Evolutionary conservation across 2,329 filamentous ascomycete genomes (phyloP).

Genomic region (Diplodia seriata): DNA sequence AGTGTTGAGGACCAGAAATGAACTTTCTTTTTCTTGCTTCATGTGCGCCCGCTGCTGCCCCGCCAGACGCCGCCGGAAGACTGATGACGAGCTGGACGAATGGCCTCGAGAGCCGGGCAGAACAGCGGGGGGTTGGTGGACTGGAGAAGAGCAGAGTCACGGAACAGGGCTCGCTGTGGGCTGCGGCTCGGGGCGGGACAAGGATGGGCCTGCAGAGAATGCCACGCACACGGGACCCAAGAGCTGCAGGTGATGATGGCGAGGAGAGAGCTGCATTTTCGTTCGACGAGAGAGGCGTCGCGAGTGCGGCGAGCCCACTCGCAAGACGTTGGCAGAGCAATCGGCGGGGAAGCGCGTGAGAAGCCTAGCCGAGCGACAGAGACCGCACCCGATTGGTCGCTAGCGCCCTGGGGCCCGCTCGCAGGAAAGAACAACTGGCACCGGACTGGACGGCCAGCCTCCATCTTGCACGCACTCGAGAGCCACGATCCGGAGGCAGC

Average conservation of each 20-base stretch:
- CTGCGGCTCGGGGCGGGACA: slow-evolving; percentile 21
- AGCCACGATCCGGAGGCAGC: neutral
- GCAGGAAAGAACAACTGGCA: slow-evolving; percentile 25
- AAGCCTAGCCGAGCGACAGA: slow-evolving; percentile 15
- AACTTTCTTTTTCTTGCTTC: slow-evolving; percentile 12
- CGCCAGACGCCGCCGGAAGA: neutral
- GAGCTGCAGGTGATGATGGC: slow-evolving; percentile 4
- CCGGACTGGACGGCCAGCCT: neutral
- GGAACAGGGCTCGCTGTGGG: slow-evolving; percentile 1
- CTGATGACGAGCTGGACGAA: neutral
- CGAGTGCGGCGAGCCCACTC: slow-evolving; percentile 23
- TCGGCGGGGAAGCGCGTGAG: slow-evolving; percentile 29
- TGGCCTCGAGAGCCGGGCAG: neutral
- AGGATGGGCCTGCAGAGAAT: slow-evolving; percentile 6
- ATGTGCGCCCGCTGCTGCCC: neutral
- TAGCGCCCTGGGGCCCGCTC: slow-evolving; percentile 9
- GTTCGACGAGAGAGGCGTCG: slow-evolving; percentile 21
- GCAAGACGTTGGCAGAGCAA: slow-evolving; percentile 29
- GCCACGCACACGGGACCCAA: slow-evolving; percentile 8
- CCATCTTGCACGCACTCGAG: neutral
- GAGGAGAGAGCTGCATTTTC: slow-evolving; percentile 6
- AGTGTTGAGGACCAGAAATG: slow-evolving; percentile 27
- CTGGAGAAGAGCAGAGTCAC: neutral
- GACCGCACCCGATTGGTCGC: slow-evolving; percentile 21
- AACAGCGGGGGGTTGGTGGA: neutral